Conservation (phyloP, 495 filamentous ascomycete species). For the Trichodelitschia bisporula region DNA sequence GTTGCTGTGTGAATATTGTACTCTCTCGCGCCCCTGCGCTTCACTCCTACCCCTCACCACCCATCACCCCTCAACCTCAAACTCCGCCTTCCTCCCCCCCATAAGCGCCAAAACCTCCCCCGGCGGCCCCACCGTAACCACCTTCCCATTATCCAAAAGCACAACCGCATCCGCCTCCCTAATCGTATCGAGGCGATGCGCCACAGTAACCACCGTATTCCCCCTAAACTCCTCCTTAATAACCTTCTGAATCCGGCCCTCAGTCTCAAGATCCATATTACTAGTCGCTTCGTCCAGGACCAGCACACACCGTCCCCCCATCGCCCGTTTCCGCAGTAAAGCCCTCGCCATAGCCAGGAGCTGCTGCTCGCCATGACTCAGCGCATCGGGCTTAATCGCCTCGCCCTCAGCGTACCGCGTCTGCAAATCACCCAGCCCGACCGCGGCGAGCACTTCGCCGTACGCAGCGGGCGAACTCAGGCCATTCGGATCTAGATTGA, state of each 20-base stretch:
- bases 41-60: too few relatives aligned
- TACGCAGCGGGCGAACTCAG: constrained; percentile 25
- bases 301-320: too few relatives aligned
- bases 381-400: too few relatives aligned
- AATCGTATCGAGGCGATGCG: constrained; percentile 64
- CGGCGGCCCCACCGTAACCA: too few relatives aligned
- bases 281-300: constrained; percentile 70
- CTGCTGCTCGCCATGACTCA: constrained; percentile 37
- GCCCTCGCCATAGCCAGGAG: constrained; percentile 33
- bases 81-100: too few relatives aligned
- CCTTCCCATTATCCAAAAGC: constrained; percentile 38
- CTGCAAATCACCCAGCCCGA: constrained; percentile 28
- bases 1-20: too few relatives aligned
- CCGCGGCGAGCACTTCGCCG: constrained; percentile 21
- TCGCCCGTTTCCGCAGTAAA: constrained; percentile 28
- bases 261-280: constrained; percentile 55
- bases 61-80: too few relatives aligned
- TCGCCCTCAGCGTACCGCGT: constrained; percentile 28
- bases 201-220: constrained; percentile 72
- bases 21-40: too few relatives aligned
- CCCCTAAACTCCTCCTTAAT: constrained; percentile 46
- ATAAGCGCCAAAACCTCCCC: too few relatives aligned
- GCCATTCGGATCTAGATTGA: constrained; percentile 27
- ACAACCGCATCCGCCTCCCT: constrained; percentile 49
- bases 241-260: constrained; percentile 51